Evolutionary conservation across 108 stramenopile genomes (phyloP).

Genomic region (Cyclotella atomus): DNA sequence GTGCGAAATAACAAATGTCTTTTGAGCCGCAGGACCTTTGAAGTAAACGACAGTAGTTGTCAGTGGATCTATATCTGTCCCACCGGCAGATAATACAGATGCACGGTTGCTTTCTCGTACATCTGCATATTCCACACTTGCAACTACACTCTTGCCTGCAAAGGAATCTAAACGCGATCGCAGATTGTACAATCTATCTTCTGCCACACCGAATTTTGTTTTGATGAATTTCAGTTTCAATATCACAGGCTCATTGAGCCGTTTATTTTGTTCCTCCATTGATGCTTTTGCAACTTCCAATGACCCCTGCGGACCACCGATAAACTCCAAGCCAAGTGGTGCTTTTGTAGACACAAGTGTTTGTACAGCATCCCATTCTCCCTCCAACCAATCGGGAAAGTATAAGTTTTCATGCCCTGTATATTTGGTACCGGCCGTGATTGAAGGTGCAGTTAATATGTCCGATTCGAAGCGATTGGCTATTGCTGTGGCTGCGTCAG

Average conservation of each 20-base stretch:
- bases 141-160: constrained; percentile 75
- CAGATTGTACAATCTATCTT: constrained; percentile 76
- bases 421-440: constrained; percentile 52
- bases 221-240: constrained; percentile 49
- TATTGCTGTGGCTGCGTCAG: constrained; percentile 24
- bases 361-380: constrained; percentile 81
- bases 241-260: constrained; percentile 47
- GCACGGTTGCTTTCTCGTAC: constrained; percentile 72
- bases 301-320: constrained; percentile 76
- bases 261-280: constrained; percentile 58
- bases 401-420: constrained; percentile 76
- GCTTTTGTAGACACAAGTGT: constrained; percentile 62
- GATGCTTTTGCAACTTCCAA: constrained; percentile 59
- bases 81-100: constrained; percentile 68
- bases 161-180: constrained; percentile 70
- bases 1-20: constrained; percentile 71
- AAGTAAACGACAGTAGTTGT: constrained; percentile 77
- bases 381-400: constrained; percentile 68
- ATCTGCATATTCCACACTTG: constrained; percentile 80
- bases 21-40: constrained; percentile 87
- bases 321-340: constrained; percentile 74
- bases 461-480: constrained; percentile 53
- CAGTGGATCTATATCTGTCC: constrained; percentile 68
- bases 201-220: constrained; percentile 74
- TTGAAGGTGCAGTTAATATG: constrained; percentile 61